Conservation (phyloP, 2,329 filamentous ascomycete genomes). For the Diaporthe ilicicola region DNA sequence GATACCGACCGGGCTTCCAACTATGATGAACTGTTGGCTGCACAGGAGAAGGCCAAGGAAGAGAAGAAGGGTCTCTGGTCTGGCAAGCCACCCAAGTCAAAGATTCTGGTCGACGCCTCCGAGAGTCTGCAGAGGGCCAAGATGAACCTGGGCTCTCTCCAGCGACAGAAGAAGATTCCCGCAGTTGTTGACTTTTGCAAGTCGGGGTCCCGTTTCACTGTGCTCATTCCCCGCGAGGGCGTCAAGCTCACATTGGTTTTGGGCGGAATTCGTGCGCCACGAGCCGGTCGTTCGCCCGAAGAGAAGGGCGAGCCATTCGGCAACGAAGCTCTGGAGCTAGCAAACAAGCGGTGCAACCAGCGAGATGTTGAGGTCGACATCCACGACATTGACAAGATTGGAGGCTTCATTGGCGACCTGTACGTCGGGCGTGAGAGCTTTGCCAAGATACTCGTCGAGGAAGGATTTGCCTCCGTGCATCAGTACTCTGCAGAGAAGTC, state of each 20-base stretch:
- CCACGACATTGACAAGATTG: constrained; percentile 93
- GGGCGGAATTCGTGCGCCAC: constrained; percentile 89
- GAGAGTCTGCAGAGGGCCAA: constrained; percentile 95
- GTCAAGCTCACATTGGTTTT: constrained; percentile 95
- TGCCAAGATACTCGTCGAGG: constrained; percentile 90
- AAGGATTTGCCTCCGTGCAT: constrained; percentile 91
- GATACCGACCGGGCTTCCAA: constrained; percentile 93
- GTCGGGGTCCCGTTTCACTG: constrained; percentile 91
- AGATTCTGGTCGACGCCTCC: constrained; percentile 87
- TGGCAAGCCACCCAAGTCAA: constrained; percentile 83
- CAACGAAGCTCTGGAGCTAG: constrained; percentile 92
- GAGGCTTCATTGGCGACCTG: constrained; percentile 94
- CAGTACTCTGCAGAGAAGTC: constrained; percentile 96
- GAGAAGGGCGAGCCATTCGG: constrained; percentile 93
- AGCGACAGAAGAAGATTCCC: constrained; percentile 90
- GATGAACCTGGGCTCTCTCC: constrained; percentile 86
- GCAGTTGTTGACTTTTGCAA: constrained; percentile 98
- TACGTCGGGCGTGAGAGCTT: constrained; percentile 97
- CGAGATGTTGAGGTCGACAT: constrained; percentile 96
- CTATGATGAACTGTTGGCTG: constrained; percentile 87
- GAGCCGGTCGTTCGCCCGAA: constrained; percentile 76
- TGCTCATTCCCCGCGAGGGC: constrained; percentile 90
- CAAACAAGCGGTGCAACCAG: constrained; percentile 88
- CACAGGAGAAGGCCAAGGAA: constrained; percentile 83
- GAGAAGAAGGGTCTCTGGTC: constrained; percentile 96